Conservation (phyloP, 495 filamentous ascomycete species). For the Chaetomidium leptoderma region DNA sequence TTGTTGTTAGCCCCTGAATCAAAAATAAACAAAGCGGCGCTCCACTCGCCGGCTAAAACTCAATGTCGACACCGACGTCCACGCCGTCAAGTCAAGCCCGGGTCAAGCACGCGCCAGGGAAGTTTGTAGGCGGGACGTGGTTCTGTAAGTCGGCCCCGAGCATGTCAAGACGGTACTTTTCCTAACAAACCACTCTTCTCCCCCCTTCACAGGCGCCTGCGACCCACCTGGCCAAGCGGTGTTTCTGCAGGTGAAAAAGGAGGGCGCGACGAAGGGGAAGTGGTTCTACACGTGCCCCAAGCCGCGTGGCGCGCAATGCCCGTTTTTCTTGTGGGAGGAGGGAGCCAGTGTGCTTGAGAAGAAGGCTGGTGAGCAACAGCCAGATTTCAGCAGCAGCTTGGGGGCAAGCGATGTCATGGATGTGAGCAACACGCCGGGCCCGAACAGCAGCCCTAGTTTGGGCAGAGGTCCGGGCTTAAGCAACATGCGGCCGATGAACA, state of each 20-base stretch:
- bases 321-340: conserved; percentile 68
- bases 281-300: conserved; percentile 67
- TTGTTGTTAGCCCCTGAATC: too few species aligned
- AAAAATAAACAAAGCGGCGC: background rate
- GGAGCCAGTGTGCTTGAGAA: conserved; percentile 57
- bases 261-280: conserved; percentile 59
- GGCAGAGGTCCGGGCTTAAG: background rate
- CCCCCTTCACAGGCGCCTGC: conserved; percentile 60
- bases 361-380: conserved; percentile 18
- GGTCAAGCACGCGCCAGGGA: background rate
- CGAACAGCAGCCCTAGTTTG: background rate
- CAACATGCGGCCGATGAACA: too few species aligned
- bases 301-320: conserved; percentile 48
- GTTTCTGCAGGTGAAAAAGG: conserved; percentile 60
- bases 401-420: too few species aligned
- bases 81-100: background rate
- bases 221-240: conserved; percentile 56
- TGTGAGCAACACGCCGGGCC: too few species aligned
- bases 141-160: conserved; percentile 2
- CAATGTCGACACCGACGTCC: background rate
- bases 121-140: conserved; percentile 13
- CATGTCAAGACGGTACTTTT: background rate
- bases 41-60: background rate
- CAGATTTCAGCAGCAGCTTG: background rate
- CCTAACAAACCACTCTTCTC: background rate